Conservation (phyloP, 306 rosid species). For the Vigna unguiculata region DNA sequence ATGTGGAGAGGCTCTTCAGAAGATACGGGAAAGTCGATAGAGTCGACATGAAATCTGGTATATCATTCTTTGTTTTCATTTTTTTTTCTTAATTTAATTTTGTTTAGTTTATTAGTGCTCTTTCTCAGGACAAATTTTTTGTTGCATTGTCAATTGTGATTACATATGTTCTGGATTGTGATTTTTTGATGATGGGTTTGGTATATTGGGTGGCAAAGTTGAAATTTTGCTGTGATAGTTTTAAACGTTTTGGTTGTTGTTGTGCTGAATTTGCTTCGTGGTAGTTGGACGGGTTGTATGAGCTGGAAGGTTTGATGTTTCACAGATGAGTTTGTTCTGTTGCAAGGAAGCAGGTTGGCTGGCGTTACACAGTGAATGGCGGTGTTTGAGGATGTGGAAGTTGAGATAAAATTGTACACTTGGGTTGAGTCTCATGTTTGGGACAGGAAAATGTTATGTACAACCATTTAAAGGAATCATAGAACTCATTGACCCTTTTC, state of each 20-base stretch:
- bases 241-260: background rate
- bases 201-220: background rate
- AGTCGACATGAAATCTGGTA: constrained; percentile 87
- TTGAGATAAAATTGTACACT: constrained; percentile 38
- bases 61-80: constrained; percentile 12
- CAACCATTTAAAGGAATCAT: constrained; percentile 56
- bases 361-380: constrained; percentile 15
- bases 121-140: background rate
- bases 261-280: constrained; percentile 36
- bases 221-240: constrained; percentile 35
- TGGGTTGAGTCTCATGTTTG: constrained; percentile 50
- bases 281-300: constrained; percentile 31
- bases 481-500: constrained; percentile 59
- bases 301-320: constrained; percentile 12
- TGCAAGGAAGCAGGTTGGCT: constrained; percentile 7
- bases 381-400: constrained; percentile 16
- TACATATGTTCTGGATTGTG: constrained; percentile 1
- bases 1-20: constrained; percentile 77
- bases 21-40: constrained; percentile 86
- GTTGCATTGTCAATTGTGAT: background rate
- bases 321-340: constrained; percentile 18
- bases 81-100: background rate
- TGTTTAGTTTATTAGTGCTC: background rate
- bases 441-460: constrained; percentile 52
- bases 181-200: constrained; percentile 26